A percentile compares a stretch with the other conserved stretches of the same genome.
Conservation (phyloP, 768 basidiomycete genomes). For the Mycena chlorophos region DNA sequence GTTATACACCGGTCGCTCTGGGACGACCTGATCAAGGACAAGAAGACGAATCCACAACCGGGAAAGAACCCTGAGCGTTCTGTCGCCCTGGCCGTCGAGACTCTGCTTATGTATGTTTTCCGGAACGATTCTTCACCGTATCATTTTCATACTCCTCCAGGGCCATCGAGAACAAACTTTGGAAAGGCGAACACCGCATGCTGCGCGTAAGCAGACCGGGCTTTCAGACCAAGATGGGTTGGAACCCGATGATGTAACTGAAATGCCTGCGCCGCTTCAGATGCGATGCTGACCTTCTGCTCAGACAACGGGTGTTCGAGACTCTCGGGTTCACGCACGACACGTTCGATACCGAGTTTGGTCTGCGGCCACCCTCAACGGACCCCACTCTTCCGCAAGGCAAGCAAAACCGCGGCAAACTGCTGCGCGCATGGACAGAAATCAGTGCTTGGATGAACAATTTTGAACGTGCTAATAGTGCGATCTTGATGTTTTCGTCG, state of each 20-base stretch:
- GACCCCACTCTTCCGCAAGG: conserved; percentile 48
- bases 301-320: conserved; percentile 48
- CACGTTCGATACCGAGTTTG: conserved; percentile 38
- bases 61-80: conserved; percentile 58
- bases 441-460: conserved; percentile 65
- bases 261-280: conserved; percentile 3
- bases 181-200: conserved; percentile 64
- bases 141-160: conserved; percentile 28
- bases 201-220: conserved; percentile 53
- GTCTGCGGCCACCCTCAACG: conserved; percentile 56
- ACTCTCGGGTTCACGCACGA: conserved; percentile 45
- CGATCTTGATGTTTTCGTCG: conserved; percentile 11
- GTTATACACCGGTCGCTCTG: conserved; percentile 64
- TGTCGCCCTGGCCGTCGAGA: conserved; percentile 62
- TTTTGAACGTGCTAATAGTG: conserved; percentile 51
- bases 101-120: conserved; percentile 60
- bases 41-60: conserved; percentile 52
- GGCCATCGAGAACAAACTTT: conserved; percentile 73
- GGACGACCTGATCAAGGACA: conserved; percentile 66
- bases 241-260: conserved; percentile 59
- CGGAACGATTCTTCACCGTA: conserved; percentile 1
- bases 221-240: conserved; percentile 68
- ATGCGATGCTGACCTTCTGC: conserved; percentile 5
- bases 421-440: conserved; percentile 83
- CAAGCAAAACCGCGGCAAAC: conserved; percentile 53